Base-by-base conservation (phyloP, 352 stramenopile species). In the Phytophthora ramorum region DNA sequence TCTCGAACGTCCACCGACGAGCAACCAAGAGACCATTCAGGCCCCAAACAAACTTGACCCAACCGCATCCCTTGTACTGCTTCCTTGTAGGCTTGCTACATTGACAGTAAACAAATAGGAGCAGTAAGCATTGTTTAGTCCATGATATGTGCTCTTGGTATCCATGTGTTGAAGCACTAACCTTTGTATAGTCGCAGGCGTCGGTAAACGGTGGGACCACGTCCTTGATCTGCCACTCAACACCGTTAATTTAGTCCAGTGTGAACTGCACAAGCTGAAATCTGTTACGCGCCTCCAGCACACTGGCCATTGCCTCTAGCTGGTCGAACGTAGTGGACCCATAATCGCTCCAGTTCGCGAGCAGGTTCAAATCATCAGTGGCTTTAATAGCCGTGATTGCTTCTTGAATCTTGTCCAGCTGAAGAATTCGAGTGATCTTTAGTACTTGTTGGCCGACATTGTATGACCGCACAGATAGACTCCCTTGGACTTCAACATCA, bases 401-500 rank as follows among this genome's bases (percentile, higher is more conserved):
- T 14, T 53, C 24, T 9, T 24, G 12, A 12, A 53, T 19, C 46
- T 53, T 53, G 26, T 53, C 46, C n/a, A 24, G 22, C 22, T 24
- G 22, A 24, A 24, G 22, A 24, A 24, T 24, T 24, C 22, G 1
- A 24, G 22, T 40, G n/a, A 59, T 24, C n/a, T 47, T 10, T 19
- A 37, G 52, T 1, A 40, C 52, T n/a, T 7, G 14, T n/a, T 59
- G 40, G 7, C 40, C 37, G 26, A 59, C 22, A 22, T 59, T 59
- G 38, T 47, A 49, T 13, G 13, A 16, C 6, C 24, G 24, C 7
- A 35, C 16, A 13, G 8, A 38, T 32, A 26, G 19, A 19, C 3
- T n/a, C 2, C 30, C 34, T 20, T 24, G n/a, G 8, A 53, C 30
- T 43, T 53, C 46, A 13, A 20, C 24, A 26, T 53, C 28, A 16